Evolutionary conservation across 306 rosid species (phyloP).

Genomic region (Betula pendula): DNA sequence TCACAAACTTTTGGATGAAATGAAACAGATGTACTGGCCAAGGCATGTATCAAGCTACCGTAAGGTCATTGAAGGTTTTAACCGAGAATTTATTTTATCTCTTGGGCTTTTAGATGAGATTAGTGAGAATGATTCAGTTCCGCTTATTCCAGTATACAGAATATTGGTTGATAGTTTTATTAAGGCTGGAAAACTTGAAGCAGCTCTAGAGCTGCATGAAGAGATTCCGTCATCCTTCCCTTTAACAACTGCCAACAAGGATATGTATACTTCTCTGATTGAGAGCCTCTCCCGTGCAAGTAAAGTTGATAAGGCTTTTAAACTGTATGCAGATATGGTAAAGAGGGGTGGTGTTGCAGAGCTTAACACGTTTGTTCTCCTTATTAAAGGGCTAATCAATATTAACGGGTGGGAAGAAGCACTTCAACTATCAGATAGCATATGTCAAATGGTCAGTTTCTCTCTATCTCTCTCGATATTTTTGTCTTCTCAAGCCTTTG

Average conservation of each 20-base stretch:
- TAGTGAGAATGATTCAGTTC: slow-evolving; percentile 53
- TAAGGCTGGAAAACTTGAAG: slow-evolving; percentile 73
- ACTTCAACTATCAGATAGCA: slow-evolving; percentile 62
- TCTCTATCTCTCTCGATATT: slow-evolving; percentile 19
- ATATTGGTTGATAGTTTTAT: slow-evolving; percentile 70
- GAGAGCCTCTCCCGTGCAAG: slow-evolving; percentile 60
- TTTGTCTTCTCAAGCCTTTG: slow-evolving; percentile 14
- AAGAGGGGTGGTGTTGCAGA: slow-evolving; percentile 63
- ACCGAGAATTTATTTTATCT: slow-evolving; percentile 59
- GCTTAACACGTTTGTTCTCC: slow-evolving; percentile 62
- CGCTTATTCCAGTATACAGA: slow-evolving; percentile 54
- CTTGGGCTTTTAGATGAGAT: slow-evolving; percentile 69
- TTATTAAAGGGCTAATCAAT: slow-evolving; percentile 66
- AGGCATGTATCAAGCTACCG: slow-evolving; percentile 60
- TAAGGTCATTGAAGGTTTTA: slow-evolving; percentile 76
- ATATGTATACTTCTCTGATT: slow-evolving; percentile 59
- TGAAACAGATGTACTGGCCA: slow-evolving; percentile 88
- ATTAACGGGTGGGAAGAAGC: slow-evolving; percentile 79
- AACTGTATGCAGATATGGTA: slow-evolving; percentile 60
- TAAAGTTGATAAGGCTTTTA: slow-evolving; percentile 67
- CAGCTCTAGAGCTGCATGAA: slow-evolving; percentile 60
- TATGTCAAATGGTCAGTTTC: slow-evolving; percentile 80
- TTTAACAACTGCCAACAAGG: slow-evolving; percentile 41
- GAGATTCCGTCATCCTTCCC: slow-evolving; percentile 67
- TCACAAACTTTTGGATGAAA: slow-evolving; percentile 71